Conservation (phyloP, 805 yeast species). For the Yarrowia deformans region DNA sequence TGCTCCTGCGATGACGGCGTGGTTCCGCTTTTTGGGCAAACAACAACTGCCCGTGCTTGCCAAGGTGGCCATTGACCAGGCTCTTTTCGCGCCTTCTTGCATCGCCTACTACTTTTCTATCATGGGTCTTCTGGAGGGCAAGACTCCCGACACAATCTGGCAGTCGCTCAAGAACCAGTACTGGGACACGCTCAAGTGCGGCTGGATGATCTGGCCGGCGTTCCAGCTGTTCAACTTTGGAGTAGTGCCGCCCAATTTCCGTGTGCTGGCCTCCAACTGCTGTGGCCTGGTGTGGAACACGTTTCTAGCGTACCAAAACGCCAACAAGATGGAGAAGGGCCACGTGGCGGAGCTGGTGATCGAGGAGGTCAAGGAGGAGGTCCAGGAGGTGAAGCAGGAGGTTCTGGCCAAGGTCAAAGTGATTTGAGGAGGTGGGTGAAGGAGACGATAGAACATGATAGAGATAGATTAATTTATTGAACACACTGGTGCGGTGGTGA, state of each 20-base stretch:
- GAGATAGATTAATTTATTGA: constrained; percentile 27
- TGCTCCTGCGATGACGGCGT: constrained; percentile 74
- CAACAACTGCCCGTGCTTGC: constrained; percentile 51
- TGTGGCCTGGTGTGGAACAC: constrained; percentile 87
- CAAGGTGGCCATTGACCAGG: constrained; percentile 75
- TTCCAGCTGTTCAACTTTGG: constrained; percentile 78
- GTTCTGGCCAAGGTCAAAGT: constrained; percentile 19
- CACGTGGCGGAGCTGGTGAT: not conserved
- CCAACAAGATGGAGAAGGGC: constrained; percentile 30
- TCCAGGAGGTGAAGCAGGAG: constrained; percentile 27
- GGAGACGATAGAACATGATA: not conserved
- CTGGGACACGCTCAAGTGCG: constrained; percentile 64
- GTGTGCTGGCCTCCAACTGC: constrained; percentile 72
- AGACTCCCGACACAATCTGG: constrained; percentile 53
- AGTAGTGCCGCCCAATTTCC: constrained; percentile 70
- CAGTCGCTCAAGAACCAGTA: constrained; percentile 54
- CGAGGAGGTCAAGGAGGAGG: constrained; percentile 26
- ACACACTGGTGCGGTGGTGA: too few species aligned
- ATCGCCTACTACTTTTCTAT: constrained; percentile 74
- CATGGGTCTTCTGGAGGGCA: constrained; percentile 72
- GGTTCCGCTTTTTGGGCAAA: constrained; percentile 65
- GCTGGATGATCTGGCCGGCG: constrained; percentile 89
- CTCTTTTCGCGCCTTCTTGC: constrained; percentile 74
- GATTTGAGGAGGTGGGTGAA: constrained; percentile 16
- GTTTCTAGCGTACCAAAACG: constrained; percentile 58